Percentiles rank a stretch among this genome's conserved stretches.
phyloP scores from a whole-genome alignment of 2,329 filamentous ascomycete species.

The Exserohilum rostratum region DNA sequence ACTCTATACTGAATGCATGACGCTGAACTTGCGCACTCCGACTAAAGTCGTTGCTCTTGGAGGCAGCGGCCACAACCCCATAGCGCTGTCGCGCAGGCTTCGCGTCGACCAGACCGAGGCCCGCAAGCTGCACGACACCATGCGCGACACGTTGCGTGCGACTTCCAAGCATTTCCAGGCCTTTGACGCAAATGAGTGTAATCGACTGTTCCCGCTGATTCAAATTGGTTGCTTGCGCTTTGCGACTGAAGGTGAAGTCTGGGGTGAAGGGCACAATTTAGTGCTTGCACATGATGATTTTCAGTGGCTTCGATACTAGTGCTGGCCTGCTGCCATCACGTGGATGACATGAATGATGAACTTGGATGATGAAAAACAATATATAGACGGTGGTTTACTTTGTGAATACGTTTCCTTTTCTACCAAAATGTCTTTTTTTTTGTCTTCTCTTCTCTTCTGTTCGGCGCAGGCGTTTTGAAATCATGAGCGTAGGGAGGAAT shows the following conservation, averaged over 20 bases:
- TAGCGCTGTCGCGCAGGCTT: constrained; percentile 23
- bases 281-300: constrained; percentile 40
- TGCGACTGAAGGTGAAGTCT: constrained; percentile 33
- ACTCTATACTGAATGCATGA: constrained; percentile 35
- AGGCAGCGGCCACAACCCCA: constrained; percentile 19
- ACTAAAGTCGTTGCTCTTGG: constrained; percentile 25
- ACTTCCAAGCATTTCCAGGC: constrained; percentile 34
- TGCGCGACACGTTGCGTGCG: constrained; percentile 35
- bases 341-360: background rate
- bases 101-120: constrained; percentile 28
- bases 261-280: constrained; percentile 39
- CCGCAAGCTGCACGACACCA: constrained; percentile 26
- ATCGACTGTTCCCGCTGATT: constrained; percentile 33
- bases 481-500: background rate
- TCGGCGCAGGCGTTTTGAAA: background rate
- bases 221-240: constrained; percentile 37
- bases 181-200: constrained; percentile 32
- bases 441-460: background rate
- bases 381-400: background rate
- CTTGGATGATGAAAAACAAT: background rate
- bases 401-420: background rate
- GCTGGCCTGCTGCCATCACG: background rate
- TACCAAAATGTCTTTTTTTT: background rate
- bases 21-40: constrained; percentile 37
- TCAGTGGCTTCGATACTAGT: constrained; percentile 36